Conservation (phyloP, 2,329 filamentous ascomycete genomes). For the Neonectria punicea region DNA sequence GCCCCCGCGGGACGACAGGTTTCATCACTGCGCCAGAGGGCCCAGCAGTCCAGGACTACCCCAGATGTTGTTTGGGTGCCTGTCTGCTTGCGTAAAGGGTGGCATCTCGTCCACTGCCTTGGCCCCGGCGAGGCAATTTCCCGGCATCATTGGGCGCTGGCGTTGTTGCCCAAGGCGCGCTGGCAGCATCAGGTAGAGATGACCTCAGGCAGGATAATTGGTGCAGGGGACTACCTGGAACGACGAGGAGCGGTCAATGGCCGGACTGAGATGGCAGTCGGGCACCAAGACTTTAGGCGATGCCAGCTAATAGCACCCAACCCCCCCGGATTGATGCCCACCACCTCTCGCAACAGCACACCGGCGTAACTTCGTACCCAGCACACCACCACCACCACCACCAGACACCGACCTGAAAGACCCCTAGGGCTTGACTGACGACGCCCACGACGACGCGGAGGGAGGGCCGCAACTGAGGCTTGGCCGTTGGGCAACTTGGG, state of each 20-base stretch:
- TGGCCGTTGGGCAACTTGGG: conserved; percentile 17
- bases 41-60: conserved; percentile 39
- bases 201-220: conserved; percentile 42
- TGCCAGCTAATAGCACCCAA: conserved; percentile 43
- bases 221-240: conserved; percentile 50
- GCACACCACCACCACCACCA: conserved; percentile 20
- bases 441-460: conserved; percentile 2
- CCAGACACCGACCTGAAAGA: conserved; percentile 4
- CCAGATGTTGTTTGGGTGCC: conserved; percentile 36
- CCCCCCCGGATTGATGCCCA: conserved; percentile 43
- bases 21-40: conserved; percentile 24
- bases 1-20: conserved; percentile 15
- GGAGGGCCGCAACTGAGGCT: conserved; percentile 10
- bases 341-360: conserved; percentile 29
- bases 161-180: conserved; percentile 49
- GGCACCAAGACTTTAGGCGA: conserved; percentile 43
- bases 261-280: conserved; percentile 38
- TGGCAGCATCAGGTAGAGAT: conserved; percentile 44
- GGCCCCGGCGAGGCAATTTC: conserved; percentile 36
- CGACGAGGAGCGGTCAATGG: conserved; percentile 49
- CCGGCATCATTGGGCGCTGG: conserved; percentile 46
- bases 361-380: neutral
- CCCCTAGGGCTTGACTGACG: neutral
- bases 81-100: conserved; percentile 30
- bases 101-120: conserved; percentile 35